Evolutionary conservation across 2,329 filamentous ascomycete species (phyloP), one percentile per base, ranked within the genome.

Genomic region (Elsinoe batatas): DNA sequence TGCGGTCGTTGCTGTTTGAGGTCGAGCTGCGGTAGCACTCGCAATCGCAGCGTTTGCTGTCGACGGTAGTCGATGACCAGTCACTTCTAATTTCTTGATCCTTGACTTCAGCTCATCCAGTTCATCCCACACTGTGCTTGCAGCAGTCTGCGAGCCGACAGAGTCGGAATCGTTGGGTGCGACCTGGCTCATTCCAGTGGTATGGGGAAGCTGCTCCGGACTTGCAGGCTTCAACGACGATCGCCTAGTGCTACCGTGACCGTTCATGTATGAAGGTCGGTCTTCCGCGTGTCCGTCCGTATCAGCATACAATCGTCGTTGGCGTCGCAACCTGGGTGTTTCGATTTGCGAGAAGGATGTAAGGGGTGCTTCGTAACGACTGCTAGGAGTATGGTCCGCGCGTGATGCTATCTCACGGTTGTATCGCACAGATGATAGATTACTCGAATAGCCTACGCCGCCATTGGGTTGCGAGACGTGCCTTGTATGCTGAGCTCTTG

Each of bases 91-190:
- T 58, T 89, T 87, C 63, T 88, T 84, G 63, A 98, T 95, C 30
- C 93, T 83, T 38, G 88, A 93, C 69, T 97, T 97, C 46, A 98
- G 74, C 61, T 97, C 93, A 63, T 97, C 93, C 26, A 98, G 74
- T 70, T 98, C 93, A 67, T 97, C 93, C 93, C 93, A 98, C 2
- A 98, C 88, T 0, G 90, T 96, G 1, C 90, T 94, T 11, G 91
- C 88, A 1, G 88, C 89, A 1, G 85, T 90, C 15, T 88, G 93
- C 0, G 93, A 97, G 33, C 87, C 79, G 0, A 87, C 91, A 0
- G 93, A 97, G 64, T 93, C 89, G 0, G 89, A 67, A 32, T 67
- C 68, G 7, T 55, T 42, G 10, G 26, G 53, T 13, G 42, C 26
- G 13, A 30, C 40, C n/a, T 46, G 53, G 18, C 36, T 47, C 53